Evolutionary conservation across 176 grass and related monocot genomes (phyloP), one percentile per base, ranked within the genome.

Genomic region (Phoenix dactylifera): DNA sequence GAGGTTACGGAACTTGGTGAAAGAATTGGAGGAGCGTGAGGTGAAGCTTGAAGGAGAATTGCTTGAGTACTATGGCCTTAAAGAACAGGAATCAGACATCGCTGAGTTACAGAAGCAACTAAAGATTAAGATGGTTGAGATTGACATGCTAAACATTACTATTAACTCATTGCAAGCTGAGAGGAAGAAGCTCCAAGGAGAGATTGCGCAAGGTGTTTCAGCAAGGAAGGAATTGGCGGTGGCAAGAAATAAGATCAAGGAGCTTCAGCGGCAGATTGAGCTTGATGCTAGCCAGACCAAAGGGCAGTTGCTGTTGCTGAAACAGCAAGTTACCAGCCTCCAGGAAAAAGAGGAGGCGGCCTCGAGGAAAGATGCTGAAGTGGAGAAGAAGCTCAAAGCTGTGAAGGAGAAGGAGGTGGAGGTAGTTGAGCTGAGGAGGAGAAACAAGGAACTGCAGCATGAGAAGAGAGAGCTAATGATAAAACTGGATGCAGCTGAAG

Each of bases 1-100:
- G 54, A 68, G 79, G 17, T 82, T 98, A n/a, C 93, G 60, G 7
- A 60, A 65, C 54, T 59, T 73, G 63, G 63, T 86, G 50, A 69
- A 64, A 15, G 93, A 85, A 70, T 51, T 98, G 55, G 87, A 89
- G 63, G 87, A 98, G 58, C 68, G 93, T 65, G 93, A 98, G 76
- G 82, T 76, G 63, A 98, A 92, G 72, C 84, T 88, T 4, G 84
- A 92, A 55, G 84, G 82, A 0, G 84, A 89, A 63, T 60, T 98
- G 14, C 57, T 98, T 0, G 93, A 89, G 73, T 98, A 89, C 71
- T 92, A 98, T 16, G 93, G 93, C 63, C 82, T 98, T 52, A 98
- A 89, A 66, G 87, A 98, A 74, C 82, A 92, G 53, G 84, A 98
- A 76, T 81, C 76, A 1, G 87, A 98, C 12, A 51, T 83, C 6